phyloP scores from a whole-genome alignment of 2,329 filamentous ascomycete genomes.

The Apiospora sp. region DNA sequence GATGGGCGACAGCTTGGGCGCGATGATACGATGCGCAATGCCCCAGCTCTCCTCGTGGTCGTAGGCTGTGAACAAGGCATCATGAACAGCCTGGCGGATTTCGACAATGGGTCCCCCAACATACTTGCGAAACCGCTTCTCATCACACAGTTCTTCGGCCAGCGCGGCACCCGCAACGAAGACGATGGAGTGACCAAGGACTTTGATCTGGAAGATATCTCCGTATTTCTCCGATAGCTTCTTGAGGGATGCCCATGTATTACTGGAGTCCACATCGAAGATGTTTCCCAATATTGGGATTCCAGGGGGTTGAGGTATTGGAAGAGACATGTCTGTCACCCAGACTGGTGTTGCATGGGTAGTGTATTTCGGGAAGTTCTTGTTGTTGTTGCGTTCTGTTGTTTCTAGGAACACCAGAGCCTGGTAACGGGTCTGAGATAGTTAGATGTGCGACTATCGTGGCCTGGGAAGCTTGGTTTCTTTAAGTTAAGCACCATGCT shows the following conservation, averaged over 20 bases:
- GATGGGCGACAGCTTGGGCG: constrained; percentile 49
- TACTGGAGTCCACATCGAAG: constrained; percentile 55
- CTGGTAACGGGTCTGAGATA: not conserved
- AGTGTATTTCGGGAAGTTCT: not conserved
- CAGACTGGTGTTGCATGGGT: not conserved
- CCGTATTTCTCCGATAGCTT: constrained; percentile 57
- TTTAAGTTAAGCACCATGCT: constrained; percentile 2
- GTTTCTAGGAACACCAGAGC: not conserved
- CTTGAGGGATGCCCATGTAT: constrained; percentile 59
- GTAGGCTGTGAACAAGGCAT: constrained; percentile 61
- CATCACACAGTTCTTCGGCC: constrained; percentile 56
- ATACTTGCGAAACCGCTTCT: constrained; percentile 62
- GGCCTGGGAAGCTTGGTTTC: not conserved
- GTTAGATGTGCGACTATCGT: not conserved
- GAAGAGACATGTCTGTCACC: not conserved
- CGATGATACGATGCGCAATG: constrained; percentile 60
- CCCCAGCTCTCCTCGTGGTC: constrained; percentile 58
- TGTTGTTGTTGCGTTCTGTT: not conserved
- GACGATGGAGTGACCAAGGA: constrained; percentile 49
- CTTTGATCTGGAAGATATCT: constrained; percentile 54
- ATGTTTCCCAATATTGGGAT: constrained; percentile 53
- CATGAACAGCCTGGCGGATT: constrained; percentile 58
- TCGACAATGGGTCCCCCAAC: constrained; percentile 61
- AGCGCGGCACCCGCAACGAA: constrained; percentile 52
- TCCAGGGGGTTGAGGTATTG: not conserved